Evolutionary conservation across 495 filamentous ascomycete species (phyloP), one percentile per base, ranked within the genome.

Genomic region (Hypoxylon cercidicola): DNA sequence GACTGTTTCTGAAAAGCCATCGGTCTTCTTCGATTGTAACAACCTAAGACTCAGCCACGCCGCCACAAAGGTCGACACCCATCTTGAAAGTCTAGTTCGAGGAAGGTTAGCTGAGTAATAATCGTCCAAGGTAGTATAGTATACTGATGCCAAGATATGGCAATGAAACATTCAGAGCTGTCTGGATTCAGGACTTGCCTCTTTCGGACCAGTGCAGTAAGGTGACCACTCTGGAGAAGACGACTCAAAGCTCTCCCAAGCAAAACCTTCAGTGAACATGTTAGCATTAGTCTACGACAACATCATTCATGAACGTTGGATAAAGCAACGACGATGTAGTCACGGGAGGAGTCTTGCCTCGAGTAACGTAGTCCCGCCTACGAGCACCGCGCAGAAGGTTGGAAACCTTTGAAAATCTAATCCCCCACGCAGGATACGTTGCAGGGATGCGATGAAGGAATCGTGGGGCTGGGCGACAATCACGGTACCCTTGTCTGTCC

Each of bases 321-420:
- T 13, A 7, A 21, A 35, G 46, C 35, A 44, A 20, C 16, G 56
- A 28, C 39, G 20, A 54, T 39, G 28, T 35, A 60, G 41, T 37
- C 59, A 53, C 41, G 21, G 23, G 40, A 63, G 7, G 7, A 20
- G 50, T 77, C 79, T 72, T 75, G 77, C 83, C 76, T 89, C 87
- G n/a, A 95, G 75, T 45, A 93, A 65, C 13, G 89, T 91, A 60
- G 88, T 91, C 25, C 91, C 90, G 34, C 91, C 92, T 44, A 94
- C 84, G 15, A 95, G 75, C 13, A 81, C 75, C 10, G 85, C 93
- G 76, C 93, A 96, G 72, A 93, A 95, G 5, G 91, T 86, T 28
- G 93, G 91, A 70, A 97, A 95, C 37, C 89, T 78, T 64, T 86
- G 81, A 60, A 76, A 71, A 58, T 82, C 81, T 30, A 85, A 67